Evolutionary conservation across 2,329 filamentous ascomycete species (phyloP), one percentile per base, ranked within the genome.

Genomic region (Trichoderma pleuroti): DNA sequence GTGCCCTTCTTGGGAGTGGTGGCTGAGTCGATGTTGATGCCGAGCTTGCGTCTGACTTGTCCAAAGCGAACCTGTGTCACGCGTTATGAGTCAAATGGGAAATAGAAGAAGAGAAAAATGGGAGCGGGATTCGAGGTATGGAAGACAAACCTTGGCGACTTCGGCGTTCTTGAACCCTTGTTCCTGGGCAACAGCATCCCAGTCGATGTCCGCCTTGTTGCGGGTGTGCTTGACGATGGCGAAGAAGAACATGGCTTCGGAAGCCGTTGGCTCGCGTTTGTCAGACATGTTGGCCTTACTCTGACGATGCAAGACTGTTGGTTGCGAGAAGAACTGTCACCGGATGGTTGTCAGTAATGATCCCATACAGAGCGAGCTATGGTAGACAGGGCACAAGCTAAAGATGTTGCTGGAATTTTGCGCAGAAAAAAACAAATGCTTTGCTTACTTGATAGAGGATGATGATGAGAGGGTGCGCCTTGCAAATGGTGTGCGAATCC

Each of bases 21-120:
- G 72, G 63, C 6, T 2, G 73, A 59, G 6, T 80, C 78, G 49
- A 73, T 62, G 9, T 79, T 78, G 52, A 84, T 78, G 4, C 81
- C 81, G 0, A 84, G 78, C 77, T 86, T 85, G 59, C 80, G 78
- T 76, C 84, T 86, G 72, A 87, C 82, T 71, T 87, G 84, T 4
- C 83, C 81, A 70, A 84, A 87, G 59, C 86, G 84, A 49, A 82
- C 81, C 80, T 84, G 70, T 36, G 21, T 8, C 12, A 42, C 14
- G 1, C 5, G 34, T 63, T 3, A 30, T 30, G 39, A 60, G 64
- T 21, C 9, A 24, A 57, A 32, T 24, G 56, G 54, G 5, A 30
- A 18, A 28, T 4, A 28, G n/a, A 26, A 18, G 11, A 18, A 3
- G 14, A 18, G 12, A 7, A 21, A n/a, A 42, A 28, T 4, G 59